Conservation (phyloP, 306 rosid species). For the Medicago ruthenica region DNA sequence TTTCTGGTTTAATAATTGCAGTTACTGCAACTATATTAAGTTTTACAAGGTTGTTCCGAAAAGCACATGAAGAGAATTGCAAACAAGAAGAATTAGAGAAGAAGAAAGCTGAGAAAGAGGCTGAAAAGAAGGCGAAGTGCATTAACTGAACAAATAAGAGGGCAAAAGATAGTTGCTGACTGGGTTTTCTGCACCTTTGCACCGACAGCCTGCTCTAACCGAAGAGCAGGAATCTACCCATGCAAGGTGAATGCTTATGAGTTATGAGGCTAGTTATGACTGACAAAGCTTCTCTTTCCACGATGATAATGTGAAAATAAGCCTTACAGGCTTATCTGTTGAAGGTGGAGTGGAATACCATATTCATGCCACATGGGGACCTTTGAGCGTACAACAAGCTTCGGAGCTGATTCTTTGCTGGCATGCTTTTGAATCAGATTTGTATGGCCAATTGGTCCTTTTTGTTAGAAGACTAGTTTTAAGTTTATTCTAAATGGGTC, state of each 20-base stretch:
- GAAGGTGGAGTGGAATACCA: slow-evolving; percentile 40
- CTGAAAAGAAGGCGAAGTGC: slow-evolving; percentile 93
- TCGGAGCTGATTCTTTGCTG: slow-evolving; percentile 45
- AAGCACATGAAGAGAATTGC: slow-evolving; percentile 91
- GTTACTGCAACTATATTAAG: slow-evolving; percentile 81
- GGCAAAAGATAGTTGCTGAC: slow-evolving; percentile 65
- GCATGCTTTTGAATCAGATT: slow-evolving; percentile 27
- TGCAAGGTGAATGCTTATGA: slow-evolving; percentile 48
- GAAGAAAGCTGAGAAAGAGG: slow-evolving; percentile 88
- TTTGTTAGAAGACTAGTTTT: slow-evolving; percentile 12
- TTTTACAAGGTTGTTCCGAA: slow-evolving; percentile 82
- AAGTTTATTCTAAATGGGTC: background rate
- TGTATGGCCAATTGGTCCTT: slow-evolving; percentile 32
- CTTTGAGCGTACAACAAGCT: slow-evolving; percentile 43
- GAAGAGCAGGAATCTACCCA: slow-evolving; percentile 49
- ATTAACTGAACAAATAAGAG: slow-evolving; percentile 66
- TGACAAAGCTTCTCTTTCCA: slow-evolving; percentile 40
- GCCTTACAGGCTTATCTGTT: slow-evolving; percentile 33
- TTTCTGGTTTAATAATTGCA: slow-evolving; percentile 59
- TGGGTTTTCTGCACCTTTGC: slow-evolving; percentile 48
- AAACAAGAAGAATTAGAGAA: slow-evolving; percentile 90
- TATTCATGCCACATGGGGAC: slow-evolving; percentile 44
- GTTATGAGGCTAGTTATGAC: slow-evolving; percentile 46
- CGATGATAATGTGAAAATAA: slow-evolving; percentile 32
- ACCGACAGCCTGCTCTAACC: slow-evolving; percentile 48